Percentiles rank a stretch among this genome's conserved stretches.
Evolutionary conservation across 768 basidiomycete genomes (phyloP).

Genomic region (Kwoniella pini): DNA sequence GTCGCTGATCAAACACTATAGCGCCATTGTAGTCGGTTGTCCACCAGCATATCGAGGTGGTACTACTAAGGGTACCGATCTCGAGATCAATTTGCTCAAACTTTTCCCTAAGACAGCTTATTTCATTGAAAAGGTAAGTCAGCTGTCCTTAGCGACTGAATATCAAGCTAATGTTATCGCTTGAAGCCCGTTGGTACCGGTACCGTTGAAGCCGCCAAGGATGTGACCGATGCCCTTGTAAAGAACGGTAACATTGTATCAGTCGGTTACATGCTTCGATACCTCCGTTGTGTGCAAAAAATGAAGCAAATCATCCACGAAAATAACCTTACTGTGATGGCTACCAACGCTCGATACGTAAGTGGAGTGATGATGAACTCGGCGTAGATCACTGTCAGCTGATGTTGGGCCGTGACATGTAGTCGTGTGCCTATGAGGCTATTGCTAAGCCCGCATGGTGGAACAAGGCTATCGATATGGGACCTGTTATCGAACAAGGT

Average conservation of each 20-base stretch:
- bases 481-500: slow-evolving; percentile 57
- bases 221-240: slow-evolving; percentile 70
- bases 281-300: slow-evolving; percentile 88
- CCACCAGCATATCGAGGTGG: slow-evolving; percentile 93
- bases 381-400: neutral
- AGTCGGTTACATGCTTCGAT: slow-evolving; percentile 91
- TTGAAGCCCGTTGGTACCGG: slow-evolving; percentile 86
- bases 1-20: slow-evolving; percentile 36
- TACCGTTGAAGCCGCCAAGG: slow-evolving; percentile 65
- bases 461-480: slow-evolving; percentile 56
- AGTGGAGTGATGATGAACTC: slow-evolving; percentile 23
- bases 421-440: slow-evolving; percentile 58
- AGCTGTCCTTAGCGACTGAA: neutral
- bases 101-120: slow-evolving; percentile 83
- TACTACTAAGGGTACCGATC: slow-evolving; percentile 70
- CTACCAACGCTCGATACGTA: slow-evolving; percentile 91
- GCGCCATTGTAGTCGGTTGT: slow-evolving; percentile 82
- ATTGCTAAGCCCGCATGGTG: slow-evolving; percentile 56
- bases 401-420: neutral
- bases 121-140: slow-evolving; percentile 76
- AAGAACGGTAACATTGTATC: slow-evolving; percentile 77
- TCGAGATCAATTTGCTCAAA: slow-evolving; percentile 83
- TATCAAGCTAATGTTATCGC: slow-evolving; percentile 60
- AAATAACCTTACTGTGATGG: slow-evolving; percentile 92
- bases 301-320: slow-evolving; percentile 96